A percentile compares a stretch with the other conserved stretches of the same genome.
Evolutionary conservation across 202 grass and related monocot species (phyloP).

Genomic region (Eragrostis tef): DNA sequence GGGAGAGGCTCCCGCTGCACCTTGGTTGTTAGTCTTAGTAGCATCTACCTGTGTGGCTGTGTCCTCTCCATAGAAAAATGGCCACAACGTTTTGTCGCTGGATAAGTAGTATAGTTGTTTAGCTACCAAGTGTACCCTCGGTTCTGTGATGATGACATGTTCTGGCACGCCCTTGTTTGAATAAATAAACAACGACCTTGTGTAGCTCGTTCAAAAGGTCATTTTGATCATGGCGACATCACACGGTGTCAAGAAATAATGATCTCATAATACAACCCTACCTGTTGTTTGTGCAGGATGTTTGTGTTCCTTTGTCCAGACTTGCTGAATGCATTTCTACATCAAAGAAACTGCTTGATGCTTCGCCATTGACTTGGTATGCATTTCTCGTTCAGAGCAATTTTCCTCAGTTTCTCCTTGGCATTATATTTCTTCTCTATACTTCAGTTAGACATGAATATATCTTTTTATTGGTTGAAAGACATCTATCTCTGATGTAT

Average conservation of each 20-base stretch:
- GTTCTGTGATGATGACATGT: constrained; percentile 8
- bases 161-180: constrained; percentile 22
- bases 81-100: not conserved
- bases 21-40: constrained; percentile 9
- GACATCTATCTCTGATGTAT: constrained; percentile 40
- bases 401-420: not conserved
- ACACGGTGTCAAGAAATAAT: not conserved
- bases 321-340: constrained; percentile 95
- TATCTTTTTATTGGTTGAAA: constrained; percentile 19
- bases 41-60: not conserved
- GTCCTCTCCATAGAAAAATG: constrained; percentile 17
- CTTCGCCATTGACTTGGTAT: constrained; percentile 86
- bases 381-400: constrained; percentile 33
- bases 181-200: constrained; percentile 11
- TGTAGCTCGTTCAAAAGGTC: constrained; percentile 32
- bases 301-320: constrained; percentile 92
- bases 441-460: constrained; percentile 5
- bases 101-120: constrained; percentile 11
- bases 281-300: constrained; percentile 65
- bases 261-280: constrained; percentile 2
- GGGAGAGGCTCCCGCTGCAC: not conserved
- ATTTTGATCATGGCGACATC: not conserved
- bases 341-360: constrained; percentile 85
- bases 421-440: not conserved
- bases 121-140: not conserved